Evolutionary conservation across 495 filamentous ascomycete species (phyloP).

Genomic region (Aspergillus ostianus): DNA sequence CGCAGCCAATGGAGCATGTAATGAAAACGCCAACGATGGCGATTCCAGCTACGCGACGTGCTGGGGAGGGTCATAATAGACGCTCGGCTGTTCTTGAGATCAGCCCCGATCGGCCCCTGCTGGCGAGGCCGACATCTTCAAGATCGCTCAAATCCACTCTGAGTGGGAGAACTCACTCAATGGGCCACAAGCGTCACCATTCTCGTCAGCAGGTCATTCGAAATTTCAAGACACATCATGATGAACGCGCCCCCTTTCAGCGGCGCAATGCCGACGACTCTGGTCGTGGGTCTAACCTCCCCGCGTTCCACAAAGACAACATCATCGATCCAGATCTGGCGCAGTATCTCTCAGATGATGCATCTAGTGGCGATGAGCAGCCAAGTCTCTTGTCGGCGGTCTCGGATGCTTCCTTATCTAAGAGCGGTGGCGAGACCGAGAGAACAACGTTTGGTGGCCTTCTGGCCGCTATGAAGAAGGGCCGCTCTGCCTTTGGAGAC

Average conservation of each 20-base stretch:
- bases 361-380: constrained; percentile 88
- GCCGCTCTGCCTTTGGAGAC: constrained; percentile 69
- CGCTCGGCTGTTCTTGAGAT: constrained; percentile 91
- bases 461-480: constrained; percentile 66
- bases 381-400: constrained; percentile 81
- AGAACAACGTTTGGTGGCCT: constrained; percentile 52
- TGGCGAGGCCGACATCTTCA: constrained; percentile 83
- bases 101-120: constrained; percentile 60
- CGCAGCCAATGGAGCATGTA: constrained; percentile 47
- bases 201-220: constrained; percentile 78
- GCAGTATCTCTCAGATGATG: constrained; percentile 92
- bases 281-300: constrained; percentile 61
- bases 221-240: constrained; percentile 58
- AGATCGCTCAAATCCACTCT: constrained; percentile 83
- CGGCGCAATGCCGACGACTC: constrained; percentile 65
- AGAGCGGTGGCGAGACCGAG: constrained; percentile 53
- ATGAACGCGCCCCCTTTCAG: constrained; percentile 88
- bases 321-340: constrained; percentile 97
- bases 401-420: constrained; percentile 46
- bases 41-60: constrained; percentile 80
- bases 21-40: constrained; percentile 67
- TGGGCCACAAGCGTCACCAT: constrained; percentile 78
- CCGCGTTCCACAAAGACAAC: constrained; percentile 94
- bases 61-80: constrained; percentile 75
- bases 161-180: constrained; percentile 60